Base-by-base conservation (phyloP, 1,284 basidiomycete genomes). In the Rhizopogon parksii region DNA sequence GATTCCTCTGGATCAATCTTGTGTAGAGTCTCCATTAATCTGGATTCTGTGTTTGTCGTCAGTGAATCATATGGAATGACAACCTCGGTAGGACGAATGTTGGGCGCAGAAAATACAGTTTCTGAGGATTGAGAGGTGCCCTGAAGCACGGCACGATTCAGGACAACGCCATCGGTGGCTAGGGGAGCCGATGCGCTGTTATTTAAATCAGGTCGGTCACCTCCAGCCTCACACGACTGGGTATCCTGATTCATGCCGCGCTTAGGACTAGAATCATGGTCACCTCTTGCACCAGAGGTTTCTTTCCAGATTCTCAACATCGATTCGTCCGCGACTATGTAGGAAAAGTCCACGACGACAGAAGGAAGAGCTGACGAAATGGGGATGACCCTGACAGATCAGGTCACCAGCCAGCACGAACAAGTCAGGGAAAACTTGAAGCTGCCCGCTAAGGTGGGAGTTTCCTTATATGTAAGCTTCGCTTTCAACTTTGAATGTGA, bases 231-330 rank as follows among this genome's bases (percentile, higher is more conserved):
- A 68, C 63, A 65, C 61, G 56, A 57, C 53, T 57, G 60, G 53
- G 57, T 51, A 51, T 61, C 63, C 57, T 62, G 61, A 51, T 57
- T 56, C 47, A 57, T 61, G 57, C 57, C 60, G 61, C 51, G 48
- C 57, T 39, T 35, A 38, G 47, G 55, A 49, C 32, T 55, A 57
- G 40, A 53, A 42, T 40, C 46, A 50, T 27, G 40, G 21, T 37
- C 25, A 49, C 65, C 67, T 40, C 67, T 65, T 40, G 70, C 68
- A 57, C 69, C 71, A 71, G 77, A 79, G 47, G 74, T 72, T 46
- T 77, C 67, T 60, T 75, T 79, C 75, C 78, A 78, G 50, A 74
- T 64, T 47, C 75, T 78, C 55, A 81, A 65, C 80, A 83, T 82
- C 43, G 47, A 32, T 45, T 34, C 12, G 19, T 34, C 30, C 34